These are phyloP conservation scores for Lactifluus hygrophoroides DNA, from an alignment of 768 basidiomycete species.

Conservation along the genomic window DNA sequence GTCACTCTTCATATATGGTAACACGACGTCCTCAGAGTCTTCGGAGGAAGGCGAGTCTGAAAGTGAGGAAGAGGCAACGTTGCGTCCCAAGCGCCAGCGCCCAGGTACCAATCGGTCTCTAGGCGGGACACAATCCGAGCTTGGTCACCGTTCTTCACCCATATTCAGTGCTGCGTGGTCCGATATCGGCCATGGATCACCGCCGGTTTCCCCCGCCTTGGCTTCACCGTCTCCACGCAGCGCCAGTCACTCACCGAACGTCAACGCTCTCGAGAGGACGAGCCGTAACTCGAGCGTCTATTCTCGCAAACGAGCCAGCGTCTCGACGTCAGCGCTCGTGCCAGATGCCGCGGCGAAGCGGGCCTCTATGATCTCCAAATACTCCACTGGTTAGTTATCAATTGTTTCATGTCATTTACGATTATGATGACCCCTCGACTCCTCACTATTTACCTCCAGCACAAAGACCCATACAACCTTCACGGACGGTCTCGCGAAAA, in stretches of 20 bases:
- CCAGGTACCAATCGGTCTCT: slow-evolving; percentile 24
- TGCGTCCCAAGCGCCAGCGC: slow-evolving; percentile 29
- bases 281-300: slow-evolving; percentile 18
- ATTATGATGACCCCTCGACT: no score
- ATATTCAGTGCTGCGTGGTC: neutral
- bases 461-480: neutral
- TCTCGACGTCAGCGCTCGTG: slow-evolving; percentile 49
- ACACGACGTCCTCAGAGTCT: slow-evolving; percentile 30
- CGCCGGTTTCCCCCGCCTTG: neutral
- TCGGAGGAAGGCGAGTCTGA: slow-evolving; percentile 28
- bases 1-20: slow-evolving; percentile 22
- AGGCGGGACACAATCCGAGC: slow-evolving; percentile 22
- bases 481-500: slow-evolving; percentile 20
- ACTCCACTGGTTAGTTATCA: slow-evolving; percentile 6
- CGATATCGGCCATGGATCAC: slow-evolving; percentile 15
- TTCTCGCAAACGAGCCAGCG: slow-evolving; percentile 41
- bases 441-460: neutral
- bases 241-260: neutral
- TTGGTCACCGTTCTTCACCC: slow-evolving; percentile 22
- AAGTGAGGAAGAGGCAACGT: slow-evolving; percentile 28
- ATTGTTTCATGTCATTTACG: neutral
- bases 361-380: slow-evolving; percentile 31
- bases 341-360: slow-evolving; percentile 45
- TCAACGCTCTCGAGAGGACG: neutral
- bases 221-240: neutral